phyloP scores from a whole-genome alignment of 768 basidiomycete genomes.

The Floccularia luteovirens region DNA sequence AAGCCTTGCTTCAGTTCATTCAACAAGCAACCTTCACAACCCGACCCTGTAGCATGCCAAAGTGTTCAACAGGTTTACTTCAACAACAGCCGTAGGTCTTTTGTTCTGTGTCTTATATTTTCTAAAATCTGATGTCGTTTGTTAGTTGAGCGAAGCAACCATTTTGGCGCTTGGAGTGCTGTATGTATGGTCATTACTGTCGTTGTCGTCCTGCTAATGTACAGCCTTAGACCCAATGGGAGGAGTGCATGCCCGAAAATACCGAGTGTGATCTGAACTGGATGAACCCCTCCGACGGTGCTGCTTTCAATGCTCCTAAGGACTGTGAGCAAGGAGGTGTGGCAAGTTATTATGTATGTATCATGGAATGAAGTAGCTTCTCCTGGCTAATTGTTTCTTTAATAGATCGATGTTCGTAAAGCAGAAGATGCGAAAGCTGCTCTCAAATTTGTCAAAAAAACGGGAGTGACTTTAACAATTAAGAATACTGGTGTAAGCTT shows the following conservation, averaged over 20 bases:
- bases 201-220: not conserved
- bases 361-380: not conserved
- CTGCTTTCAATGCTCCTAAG: constrained; percentile 6
- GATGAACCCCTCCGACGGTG: constrained; percentile 9
- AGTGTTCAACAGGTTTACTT: constrained; percentile 12
- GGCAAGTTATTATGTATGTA: constrained; percentile 10
- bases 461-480: constrained; percentile 6
- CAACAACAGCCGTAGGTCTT: constrained; percentile 7
- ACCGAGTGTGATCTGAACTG: constrained; percentile 12
- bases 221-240: constrained; percentile 10
- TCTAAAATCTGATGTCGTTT: not conserved
- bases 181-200: not conserved
- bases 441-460: constrained; percentile 12
- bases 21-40: constrained; percentile 8
- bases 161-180: constrained; percentile 8
- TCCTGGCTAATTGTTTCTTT: not conserved
- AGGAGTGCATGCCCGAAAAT: constrained; percentile 12
- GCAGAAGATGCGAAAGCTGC: constrained; percentile 12
- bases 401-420: constrained; percentile 14
- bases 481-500: constrained; percentile 1
- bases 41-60: constrained; percentile 7
- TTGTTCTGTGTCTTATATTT: not conserved
- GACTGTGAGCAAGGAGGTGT: constrained; percentile 13
- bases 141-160: constrained; percentile 6
- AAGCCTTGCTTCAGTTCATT: constrained; percentile 12